These are phyloP conservation scores for Xylariaceae sp. DNA, from an alignment of 2,329 filamentous ascomycete genomes.

Conservation along the genomic window DNA sequence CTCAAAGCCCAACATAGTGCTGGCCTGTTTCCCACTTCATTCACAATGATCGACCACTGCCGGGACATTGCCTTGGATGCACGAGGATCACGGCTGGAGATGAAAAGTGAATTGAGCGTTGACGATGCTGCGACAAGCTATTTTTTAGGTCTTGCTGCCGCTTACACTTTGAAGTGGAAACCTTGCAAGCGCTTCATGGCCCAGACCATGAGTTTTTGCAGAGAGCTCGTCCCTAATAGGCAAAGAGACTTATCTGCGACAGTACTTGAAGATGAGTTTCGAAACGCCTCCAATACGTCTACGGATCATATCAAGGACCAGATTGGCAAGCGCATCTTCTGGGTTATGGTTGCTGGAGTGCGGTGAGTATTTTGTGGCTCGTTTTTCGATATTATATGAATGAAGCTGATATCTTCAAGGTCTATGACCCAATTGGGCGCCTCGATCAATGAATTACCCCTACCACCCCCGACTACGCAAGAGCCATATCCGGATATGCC, in stretches of 20 bases:
- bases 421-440: slow-evolving; percentile 75
- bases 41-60: slow-evolving; percentile 67
- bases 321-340: slow-evolving; percentile 76
- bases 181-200: slow-evolving; percentile 66
- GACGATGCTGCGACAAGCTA: slow-evolving; percentile 71
- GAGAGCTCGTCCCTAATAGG: slow-evolving; percentile 62
- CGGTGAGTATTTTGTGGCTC: slow-evolving; percentile 41
- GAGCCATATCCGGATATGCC: slow-evolving; percentile 77
- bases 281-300: slow-evolving; percentile 36
- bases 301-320: slow-evolving; percentile 70
- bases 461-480: slow-evolving; percentile 70
- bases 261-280: slow-evolving; percentile 33
- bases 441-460: slow-evolving; percentile 65
- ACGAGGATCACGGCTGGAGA: slow-evolving; percentile 46
- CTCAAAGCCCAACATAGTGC: slow-evolving; percentile 63
- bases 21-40: slow-evolving; percentile 62
- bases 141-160: slow-evolving; percentile 63
- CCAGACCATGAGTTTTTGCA: slow-evolving; percentile 66
- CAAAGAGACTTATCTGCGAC: slow-evolving; percentile 36
- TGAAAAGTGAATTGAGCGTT: slow-evolving; percentile 48
- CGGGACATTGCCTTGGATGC: slow-evolving; percentile 65
- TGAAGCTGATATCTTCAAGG: slow-evolving; percentile 34
- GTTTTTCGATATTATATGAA: neutral
- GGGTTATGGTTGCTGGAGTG: slow-evolving; percentile 73
- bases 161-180: slow-evolving; percentile 65